A percentile compares a stretch with the other conserved stretches of the same genome.
These are phyloP conservation scores for Yamagishiella unicocca DNA, from an alignment of 139 green algal species.

Conservation along the genomic window DNA sequence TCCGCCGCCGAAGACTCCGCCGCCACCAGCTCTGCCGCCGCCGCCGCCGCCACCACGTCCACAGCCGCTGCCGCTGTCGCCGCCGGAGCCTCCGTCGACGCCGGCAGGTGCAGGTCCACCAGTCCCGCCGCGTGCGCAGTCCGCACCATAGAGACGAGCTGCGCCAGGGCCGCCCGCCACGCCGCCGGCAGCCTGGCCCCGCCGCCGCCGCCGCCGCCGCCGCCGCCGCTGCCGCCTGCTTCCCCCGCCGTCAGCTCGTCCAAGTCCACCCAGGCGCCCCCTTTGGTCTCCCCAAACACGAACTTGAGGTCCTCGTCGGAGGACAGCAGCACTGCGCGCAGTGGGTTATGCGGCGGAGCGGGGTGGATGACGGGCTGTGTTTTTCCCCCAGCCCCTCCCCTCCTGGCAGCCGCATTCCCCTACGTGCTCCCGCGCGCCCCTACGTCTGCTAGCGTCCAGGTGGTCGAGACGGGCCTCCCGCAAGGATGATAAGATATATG, in stretches of 20 bases:
- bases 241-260: neutral
- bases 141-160: neutral
- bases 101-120: neutral
- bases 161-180: slow-evolving; percentile 6
- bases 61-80: neutral
- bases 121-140: neutral
- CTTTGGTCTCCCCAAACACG: neutral
- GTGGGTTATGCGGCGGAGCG: neutral
- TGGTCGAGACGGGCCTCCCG: too few species aligned
- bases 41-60: neutral
- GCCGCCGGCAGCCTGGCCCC: neutral
- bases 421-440: too few species aligned
- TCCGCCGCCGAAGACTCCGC: neutral
- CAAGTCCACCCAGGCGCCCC: slow-evolving; percentile 20
- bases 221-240: neutral
- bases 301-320: slow-evolving; percentile 33
- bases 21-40: neutral
- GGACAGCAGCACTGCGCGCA: neutral
- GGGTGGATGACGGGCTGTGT: neutral
- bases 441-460: too few species aligned
- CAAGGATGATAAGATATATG: too few species aligned
- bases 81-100: neutral
- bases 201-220: neutral
- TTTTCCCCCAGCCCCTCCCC: too few species aligned
- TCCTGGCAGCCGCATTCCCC: too few species aligned